Evolutionary conservation across 2,329 filamentous ascomycete species (phyloP), one percentile per base, ranked within the genome.

Genomic region (Grosmannia clavigera): DNA sequence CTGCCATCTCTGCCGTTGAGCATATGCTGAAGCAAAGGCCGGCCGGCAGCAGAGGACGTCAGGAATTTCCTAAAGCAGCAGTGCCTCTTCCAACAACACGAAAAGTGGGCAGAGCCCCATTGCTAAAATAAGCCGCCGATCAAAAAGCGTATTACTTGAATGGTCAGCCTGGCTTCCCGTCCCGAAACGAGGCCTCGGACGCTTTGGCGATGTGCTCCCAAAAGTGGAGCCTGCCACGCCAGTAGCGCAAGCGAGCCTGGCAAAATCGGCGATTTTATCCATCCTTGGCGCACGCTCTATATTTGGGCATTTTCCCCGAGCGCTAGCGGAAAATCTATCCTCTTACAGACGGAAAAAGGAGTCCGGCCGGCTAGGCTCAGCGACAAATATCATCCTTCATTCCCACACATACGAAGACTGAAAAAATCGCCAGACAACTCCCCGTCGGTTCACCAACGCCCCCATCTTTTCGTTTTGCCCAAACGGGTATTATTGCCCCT

Each of bases 11-110:
- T 31, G 53, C 40, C 9, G 22, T 11, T 35, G 48, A 29, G 22
- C 16, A 27, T 25, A 53, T 14, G 31, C 31, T 19, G 25, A 14
- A 33, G 27, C 27, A 38, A 50, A 35, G 10, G 27, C 11, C 16
- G 29, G 27, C 25, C 22, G 54, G 29, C 6, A 43, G 48, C n/a
- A 25, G 48, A 27, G 22, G 6, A 43, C 55, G 60, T 43, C 25
- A 55, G 33, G 52, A 62, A 62, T 62, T 62, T 19, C 61, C 61
- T 50, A 54, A 59, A 58, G 27, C n/a, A 27, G 55, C 27, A 57
- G n/a, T 50, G 12, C 43, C 40, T 33, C 55, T 2, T 19, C 3
- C 27, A 57, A 48, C 35, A 29, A 50, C 11, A 57, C 55, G 55
- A 57, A 57, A 57, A 57, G 55, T 57, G 55, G 55, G 55, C 55